A percentile compares a stretch with the other conserved stretches of the same genome.
Evolutionary conservation across 192 early-diverging fungal genomes (phyloP).

Genomic region (Phlyctochytrium arcticum): DNA sequence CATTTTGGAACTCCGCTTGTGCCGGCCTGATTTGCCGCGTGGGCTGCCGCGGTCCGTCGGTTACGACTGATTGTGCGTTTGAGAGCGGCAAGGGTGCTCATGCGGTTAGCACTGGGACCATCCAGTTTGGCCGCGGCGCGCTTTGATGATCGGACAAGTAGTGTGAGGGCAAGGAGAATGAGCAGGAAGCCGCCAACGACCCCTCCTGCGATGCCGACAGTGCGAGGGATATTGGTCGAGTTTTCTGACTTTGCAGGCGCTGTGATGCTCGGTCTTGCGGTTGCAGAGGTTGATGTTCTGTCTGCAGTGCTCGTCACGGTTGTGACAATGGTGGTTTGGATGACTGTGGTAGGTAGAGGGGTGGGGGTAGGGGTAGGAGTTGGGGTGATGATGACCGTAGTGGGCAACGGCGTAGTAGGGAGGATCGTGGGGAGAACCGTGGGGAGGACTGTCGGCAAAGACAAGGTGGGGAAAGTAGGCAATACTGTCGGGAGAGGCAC

Average conservation of each 20-base stretch:
- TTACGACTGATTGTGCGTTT: background rate
- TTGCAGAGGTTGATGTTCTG: background rate
- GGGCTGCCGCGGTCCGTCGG: background rate
- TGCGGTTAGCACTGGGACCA: background rate
- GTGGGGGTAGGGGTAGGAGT: no score
- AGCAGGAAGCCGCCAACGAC: background rate
- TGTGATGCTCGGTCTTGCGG: background rate
- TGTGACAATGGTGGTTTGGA: no score
- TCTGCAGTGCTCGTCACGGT: background rate
- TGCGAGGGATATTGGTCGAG: background rate
- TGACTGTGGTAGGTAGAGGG: no score
- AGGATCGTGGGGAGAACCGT: no score
- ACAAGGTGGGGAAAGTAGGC: no score
- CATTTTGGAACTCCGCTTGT: background rate
- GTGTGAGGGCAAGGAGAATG: background rate
- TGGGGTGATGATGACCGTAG: no score
- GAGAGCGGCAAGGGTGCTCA: background rate
- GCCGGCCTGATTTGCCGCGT: background rate
- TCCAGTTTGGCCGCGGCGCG: background rate
- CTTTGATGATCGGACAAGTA: background rate
- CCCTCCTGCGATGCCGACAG: background rate
- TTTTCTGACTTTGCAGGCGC: background rate
- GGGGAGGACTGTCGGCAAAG: no score
- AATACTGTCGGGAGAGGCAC: no score
- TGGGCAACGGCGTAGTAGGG: no score